Percentiles rank a stretch among this genome's conserved stretches.
These are phyloP conservation scores for Blastosporella zonata DNA, from an alignment of 1,284 basidiomycete genomes.

Conservation along the genomic window DNA sequence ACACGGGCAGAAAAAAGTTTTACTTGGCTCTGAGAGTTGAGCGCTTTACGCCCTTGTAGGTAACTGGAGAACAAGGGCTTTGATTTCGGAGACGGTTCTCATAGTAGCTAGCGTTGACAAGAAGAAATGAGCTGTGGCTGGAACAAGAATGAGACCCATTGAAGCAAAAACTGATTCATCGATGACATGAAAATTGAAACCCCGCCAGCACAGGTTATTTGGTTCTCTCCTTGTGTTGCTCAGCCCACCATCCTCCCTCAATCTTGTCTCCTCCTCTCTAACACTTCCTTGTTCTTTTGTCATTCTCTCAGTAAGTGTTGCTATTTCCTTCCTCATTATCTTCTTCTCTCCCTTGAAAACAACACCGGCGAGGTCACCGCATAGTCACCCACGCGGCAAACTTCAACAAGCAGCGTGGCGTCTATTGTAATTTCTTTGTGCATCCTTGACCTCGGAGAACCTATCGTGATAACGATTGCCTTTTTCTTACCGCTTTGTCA, in stretches of 20 bases:
- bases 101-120: not conserved
- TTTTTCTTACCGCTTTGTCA: slow-evolving; percentile 16
- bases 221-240: slow-evolving; percentile 23
- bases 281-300: slow-evolving; percentile 18
- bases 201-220: slow-evolving; percentile 33
- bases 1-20: not conserved
- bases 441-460: not conserved
- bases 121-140: not conserved
- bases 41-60: not conserved
- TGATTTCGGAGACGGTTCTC: too few relatives aligned
- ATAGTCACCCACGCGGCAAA: slow-evolving; percentile 22
- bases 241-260: slow-evolving; percentile 26
- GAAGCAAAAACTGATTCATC: slow-evolving; percentile 21
- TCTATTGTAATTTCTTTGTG: slow-evolving; percentile 11
- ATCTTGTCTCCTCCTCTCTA: slow-evolving; percentile 17
- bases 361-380: slow-evolving; percentile 18
- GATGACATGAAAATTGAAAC: slow-evolving; percentile 30
- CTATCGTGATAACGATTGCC: slow-evolving; percentile 11
- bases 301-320: slow-evolving; percentile 20
- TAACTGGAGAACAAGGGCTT: not conserved
- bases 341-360: slow-evolving; percentile 4
- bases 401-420: slow-evolving; percentile 25
- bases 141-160: not conserved
- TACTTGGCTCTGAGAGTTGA: not conserved
- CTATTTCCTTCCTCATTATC: slow-evolving; percentile 5